These are phyloP conservation scores for Apophysomyces variabilis DNA, from an alignment of 371 early-diverging fungal species.

Conservation along the genomic window DNA sequence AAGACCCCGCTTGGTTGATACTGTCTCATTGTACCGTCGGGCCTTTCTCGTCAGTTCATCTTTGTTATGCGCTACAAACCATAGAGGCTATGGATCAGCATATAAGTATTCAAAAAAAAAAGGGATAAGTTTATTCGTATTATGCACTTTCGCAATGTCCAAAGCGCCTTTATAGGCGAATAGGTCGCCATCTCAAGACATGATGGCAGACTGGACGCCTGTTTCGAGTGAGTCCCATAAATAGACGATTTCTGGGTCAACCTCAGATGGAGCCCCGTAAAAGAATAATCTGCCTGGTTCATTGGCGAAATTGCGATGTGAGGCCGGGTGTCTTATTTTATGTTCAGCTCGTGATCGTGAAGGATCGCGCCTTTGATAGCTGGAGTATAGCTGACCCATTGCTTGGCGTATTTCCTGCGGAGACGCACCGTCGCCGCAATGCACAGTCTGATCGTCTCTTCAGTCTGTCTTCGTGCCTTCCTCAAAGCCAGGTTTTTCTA, in stretches of 20 bases:
- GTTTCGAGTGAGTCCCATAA: background rate
- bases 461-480: background rate
- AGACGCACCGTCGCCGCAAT: background rate
- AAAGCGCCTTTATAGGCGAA: conserved; percentile 17
- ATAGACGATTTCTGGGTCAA: conserved; percentile 15
- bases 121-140: background rate
- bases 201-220: too few relatives aligned
- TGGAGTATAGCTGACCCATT: background rate
- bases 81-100: background rate
- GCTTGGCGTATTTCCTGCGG: conserved; percentile 12
- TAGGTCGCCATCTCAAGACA: conserved; percentile 9
- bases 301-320: background rate
- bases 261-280: conserved; percentile 13
- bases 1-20: background rate
- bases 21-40: background rate
- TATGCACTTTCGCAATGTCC: background rate
- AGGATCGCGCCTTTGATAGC: background rate
- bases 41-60: conserved; percentile 2
- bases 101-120: background rate
- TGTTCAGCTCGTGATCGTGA: background rate
- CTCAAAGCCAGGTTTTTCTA: background rate
- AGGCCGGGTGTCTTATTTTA: background rate
- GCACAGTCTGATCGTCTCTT: background rate
- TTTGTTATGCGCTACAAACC: background rate
- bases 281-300: background rate